These are phyloP conservation scores for Yarrowia sp. DNA, from an alignment of 805 yeast genomes.

Conservation along the genomic window DNA sequence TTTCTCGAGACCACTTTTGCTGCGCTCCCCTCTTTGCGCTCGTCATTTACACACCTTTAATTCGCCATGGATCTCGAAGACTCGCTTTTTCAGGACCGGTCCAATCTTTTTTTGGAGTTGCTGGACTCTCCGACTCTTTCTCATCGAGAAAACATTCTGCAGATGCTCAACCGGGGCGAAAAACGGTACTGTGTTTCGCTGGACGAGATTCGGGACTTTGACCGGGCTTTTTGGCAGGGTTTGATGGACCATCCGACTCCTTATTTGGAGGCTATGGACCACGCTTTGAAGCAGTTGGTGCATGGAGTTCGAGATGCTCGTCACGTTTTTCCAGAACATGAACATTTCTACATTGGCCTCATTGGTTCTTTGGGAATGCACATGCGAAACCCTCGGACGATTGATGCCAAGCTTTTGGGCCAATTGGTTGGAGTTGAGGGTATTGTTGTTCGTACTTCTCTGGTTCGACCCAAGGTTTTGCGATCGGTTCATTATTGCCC, in stretches of 20 bases:
- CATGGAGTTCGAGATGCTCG: constrained; percentile 63
- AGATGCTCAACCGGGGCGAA: constrained; percentile 64
- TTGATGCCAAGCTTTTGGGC: constrained; percentile 71
- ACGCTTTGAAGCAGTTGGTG: constrained; percentile 78
- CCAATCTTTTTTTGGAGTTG: constrained; percentile 5
- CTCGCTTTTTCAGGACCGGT: background rate
- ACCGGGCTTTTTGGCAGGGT: constrained; percentile 73
- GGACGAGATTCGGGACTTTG: constrained; percentile 86
- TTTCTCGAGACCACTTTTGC: background rate
- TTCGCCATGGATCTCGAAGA: constrained; percentile 1
- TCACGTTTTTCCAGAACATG: constrained; percentile 54
- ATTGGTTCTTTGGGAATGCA: constrained; percentile 90
- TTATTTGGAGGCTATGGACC: constrained; percentile 81
- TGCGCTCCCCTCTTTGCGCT: background rate
- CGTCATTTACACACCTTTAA: background rate
- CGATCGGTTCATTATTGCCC: constrained; percentile 93
- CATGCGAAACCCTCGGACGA: constrained; percentile 81
- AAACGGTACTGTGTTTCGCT: constrained; percentile 69
- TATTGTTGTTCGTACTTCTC: constrained; percentile 87
- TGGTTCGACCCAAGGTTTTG: constrained; percentile 87
- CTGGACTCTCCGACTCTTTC: background rate
- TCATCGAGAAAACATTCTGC: constrained; percentile 57
- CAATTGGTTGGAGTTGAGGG: constrained; percentile 88
- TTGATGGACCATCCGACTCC: constrained; percentile 74
- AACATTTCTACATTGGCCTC: constrained; percentile 71